phyloP scores from a whole-genome alignment of 164 flowering plant genomes.

The Umbellularia californica region DNA sequence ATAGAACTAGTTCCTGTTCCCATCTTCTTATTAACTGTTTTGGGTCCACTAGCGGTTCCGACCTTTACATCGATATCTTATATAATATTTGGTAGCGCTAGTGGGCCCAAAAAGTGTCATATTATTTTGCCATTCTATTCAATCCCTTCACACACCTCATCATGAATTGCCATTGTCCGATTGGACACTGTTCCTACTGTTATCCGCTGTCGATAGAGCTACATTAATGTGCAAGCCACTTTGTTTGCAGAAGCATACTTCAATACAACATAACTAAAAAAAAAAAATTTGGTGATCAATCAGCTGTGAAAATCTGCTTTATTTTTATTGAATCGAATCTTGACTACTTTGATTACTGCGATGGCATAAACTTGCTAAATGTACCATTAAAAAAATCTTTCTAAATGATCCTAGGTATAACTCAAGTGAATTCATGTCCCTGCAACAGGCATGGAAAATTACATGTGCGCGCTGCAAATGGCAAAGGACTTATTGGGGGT shows the following conservation, averaged over 20 bases:
- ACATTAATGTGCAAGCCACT: background rate
- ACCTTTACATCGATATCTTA: too few species aligned
- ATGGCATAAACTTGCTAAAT: background rate
- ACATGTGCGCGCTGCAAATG: conserved; percentile 36
- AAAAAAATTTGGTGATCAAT: too few species aligned
- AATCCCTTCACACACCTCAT: too few species aligned
- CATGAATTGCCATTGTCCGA: too few species aligned
- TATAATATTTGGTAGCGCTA: too few species aligned
- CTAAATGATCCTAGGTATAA: background rate
- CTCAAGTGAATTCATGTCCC: conserved; percentile 2
- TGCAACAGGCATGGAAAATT: conserved; percentile 41
- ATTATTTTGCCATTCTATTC: too few species aligned
- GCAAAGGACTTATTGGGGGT: conserved; percentile 43
- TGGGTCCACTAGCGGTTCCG: too few species aligned
- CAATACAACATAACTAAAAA: background rate
- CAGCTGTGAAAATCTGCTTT: background rate
- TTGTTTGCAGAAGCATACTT: too few species aligned
- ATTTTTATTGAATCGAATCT: background rate
- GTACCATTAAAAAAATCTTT: background rate
- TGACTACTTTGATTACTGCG: background rate
- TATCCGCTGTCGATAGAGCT: background rate
- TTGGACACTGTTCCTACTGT: too few species aligned
- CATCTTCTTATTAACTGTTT: too few species aligned
- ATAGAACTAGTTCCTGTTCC: too few species aligned
- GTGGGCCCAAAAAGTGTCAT: too few species aligned